Evolutionary conservation across 1,139 yeast species (phyloP), one percentile per base, ranked within the genome.

Genomic region (Debaryomyces singareniensis): DNA sequence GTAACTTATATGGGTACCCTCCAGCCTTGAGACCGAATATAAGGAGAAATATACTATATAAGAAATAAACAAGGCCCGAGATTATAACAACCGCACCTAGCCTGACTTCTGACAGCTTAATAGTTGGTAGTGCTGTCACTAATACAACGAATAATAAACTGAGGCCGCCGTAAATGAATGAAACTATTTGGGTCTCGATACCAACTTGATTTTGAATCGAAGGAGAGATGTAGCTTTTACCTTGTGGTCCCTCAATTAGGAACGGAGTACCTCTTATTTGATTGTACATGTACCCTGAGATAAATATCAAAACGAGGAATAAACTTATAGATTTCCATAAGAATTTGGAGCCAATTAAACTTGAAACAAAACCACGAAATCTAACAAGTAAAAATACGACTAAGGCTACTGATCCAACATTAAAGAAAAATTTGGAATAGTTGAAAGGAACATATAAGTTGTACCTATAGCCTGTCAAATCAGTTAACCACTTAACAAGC

Each of bases 281-380:
- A 53, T 86, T 87, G 70, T 77, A 91, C 98, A 91, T 91, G 58
- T 87, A 84, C 11, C 98, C 98, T 9, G 93, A 69, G 31, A 75
- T 78, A 63, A 89, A 84, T 45, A 87, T 60, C 38, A 89, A 64
- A 16, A 85, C 70, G 10, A 73, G 47, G 26, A 82, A 61, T 14
- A 84, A 61, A 3, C 84, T 67, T 11, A 69, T 34, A 4, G 75
- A 71, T 29, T 81, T 78, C 95, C 95, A 86, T 30, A 81, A 46
- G 18, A 47, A 24, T 27, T 51, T 54, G 14, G 68, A 58, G 5
- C 51, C 37, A 15, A 58, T 15, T 7, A 59, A 24, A 5, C 40
- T 28, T n/a, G 37, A 30, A 11, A 59, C 42, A 38, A 73, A 71
- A 38, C 59, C 67, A 32, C 38, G 39, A 43, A 51, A 64, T 20